Conservation (phyloP, 208 protist species). For the Crithidia acanthocephali region DNA sequence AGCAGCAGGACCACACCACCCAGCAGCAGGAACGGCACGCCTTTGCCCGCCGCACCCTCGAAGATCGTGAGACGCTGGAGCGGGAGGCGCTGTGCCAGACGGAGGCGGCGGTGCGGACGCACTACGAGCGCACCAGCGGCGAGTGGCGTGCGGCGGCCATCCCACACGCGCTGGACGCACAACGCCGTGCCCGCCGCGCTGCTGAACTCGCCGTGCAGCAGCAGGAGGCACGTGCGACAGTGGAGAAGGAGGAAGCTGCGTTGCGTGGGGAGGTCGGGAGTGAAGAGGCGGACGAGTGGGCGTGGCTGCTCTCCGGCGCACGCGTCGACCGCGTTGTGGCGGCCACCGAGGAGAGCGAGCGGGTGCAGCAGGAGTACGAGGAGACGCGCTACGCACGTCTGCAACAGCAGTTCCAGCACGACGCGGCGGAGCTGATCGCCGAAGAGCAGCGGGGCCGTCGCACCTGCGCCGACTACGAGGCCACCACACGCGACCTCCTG, state of each 20-base stretch:
- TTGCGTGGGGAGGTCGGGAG: constrained; percentile 1
- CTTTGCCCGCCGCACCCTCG: constrained; percentile 16
- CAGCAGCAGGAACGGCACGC: constrained; percentile 21
- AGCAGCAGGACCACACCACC: background rate
- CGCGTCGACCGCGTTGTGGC: constrained; percentile 36
- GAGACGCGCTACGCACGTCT: constrained; percentile 19
- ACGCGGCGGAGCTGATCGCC: constrained; percentile 20
- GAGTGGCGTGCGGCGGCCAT: constrained; percentile 19
- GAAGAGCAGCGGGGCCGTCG: constrained; percentile 28
- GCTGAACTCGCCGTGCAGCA: constrained; percentile 13
- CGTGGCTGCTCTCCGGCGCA: constrained; percentile 31
- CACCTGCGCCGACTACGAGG: constrained; percentile 29
- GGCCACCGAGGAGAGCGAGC: constrained; percentile 35
- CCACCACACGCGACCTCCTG: constrained; percentile 16
- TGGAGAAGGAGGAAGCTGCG: constrained; percentile 9
- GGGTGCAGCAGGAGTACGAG: constrained; percentile 42
- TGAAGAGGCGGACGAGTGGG: constrained; percentile 27
- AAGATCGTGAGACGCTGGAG: constrained; percentile 26
- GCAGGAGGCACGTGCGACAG: background rate
- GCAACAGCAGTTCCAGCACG: constrained; percentile 12
- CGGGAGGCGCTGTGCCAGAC: constrained; percentile 29
- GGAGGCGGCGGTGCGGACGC: constrained; percentile 25
- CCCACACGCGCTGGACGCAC: constrained; percentile 15
- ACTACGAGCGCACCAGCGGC: constrained; percentile 25
- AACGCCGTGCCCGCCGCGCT: constrained; percentile 1